Base-by-base conservation (phyloP, 1,284 basidiomycete genomes). In the Sanghuangporus weigelae region DNA sequence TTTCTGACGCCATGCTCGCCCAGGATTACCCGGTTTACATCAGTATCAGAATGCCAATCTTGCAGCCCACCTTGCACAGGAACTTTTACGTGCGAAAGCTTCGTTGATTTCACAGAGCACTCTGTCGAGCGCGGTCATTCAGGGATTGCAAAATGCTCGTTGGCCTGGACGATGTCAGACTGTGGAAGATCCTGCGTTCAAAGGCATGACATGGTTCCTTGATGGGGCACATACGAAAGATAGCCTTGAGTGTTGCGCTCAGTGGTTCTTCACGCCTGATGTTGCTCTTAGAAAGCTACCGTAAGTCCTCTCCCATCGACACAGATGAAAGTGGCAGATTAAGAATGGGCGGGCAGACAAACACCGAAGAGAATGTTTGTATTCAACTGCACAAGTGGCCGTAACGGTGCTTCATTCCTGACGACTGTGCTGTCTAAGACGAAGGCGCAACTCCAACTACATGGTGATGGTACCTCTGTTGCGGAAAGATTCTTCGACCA, bases 161-260 rank as follows among this genome's bases (percentile, higher is more conserved):
- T 99, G 96, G 96, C 96, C 97, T 2, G 97, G 97, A n/a, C 85
- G 97, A 49, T 99, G 97, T 74, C 97, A 99, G 75, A 84, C 83
- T 1, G 86, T 97, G 7, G 65, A 69, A 2, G 90, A 94, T 68
- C 86, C 86, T 1, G 72, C 67, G 19, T 71, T 79, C 59, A 48
- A 73, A 2, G 71, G 73, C 4, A 78, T 84, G 10, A 92, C 85
- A 1, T 99, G 95, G 95, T 93, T 89, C 73, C 79, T 99, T 26
- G 97, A 99, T 73, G 97, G 97, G 1, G 96, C 96, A 12, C 97
- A 99, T 74, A 99, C 97, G 0, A 77, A 85, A 12, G 97, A 99
- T 73, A 97, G 94, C 71, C 79, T 99, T 36, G 81, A 84, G 53
- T 93, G 87, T 65, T 96, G 96, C 69, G 84, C 92, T 19, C 79